These are phyloP conservation scores for Phytophthora megakarya DNA, from an alignment of 352 stramenopile genomes.

Conservation along the genomic window DNA sequence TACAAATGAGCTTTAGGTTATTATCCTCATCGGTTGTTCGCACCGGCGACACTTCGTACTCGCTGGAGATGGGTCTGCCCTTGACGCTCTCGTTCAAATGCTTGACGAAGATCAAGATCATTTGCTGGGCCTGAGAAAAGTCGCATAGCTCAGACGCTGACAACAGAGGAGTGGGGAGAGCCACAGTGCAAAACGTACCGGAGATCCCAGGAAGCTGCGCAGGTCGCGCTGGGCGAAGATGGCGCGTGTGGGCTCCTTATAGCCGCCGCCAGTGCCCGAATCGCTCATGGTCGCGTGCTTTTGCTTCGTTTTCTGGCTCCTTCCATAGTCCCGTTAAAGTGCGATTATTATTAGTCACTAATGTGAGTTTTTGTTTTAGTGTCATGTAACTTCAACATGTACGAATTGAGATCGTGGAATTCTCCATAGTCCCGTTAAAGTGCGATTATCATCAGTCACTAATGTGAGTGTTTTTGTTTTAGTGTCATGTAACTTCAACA, in stretches of 20 bases:
- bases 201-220: constrained; percentile 69
- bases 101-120: constrained; percentile 84
- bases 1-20: constrained; percentile 1
- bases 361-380: constrained; percentile 1
- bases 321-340: constrained; percentile 7
- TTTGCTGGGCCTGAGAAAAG: constrained; percentile 67
- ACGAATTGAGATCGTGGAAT: too few species aligned
- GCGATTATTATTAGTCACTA: neutral
- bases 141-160: constrained; percentile 6
- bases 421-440: constrained; percentile 3
- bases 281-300: constrained; percentile 36
- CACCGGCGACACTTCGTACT: constrained; percentile 71
- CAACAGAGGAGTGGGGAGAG: neutral
- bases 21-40: constrained; percentile 8
- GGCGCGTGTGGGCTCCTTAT: constrained; percentile 64
- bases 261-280: constrained; percentile 31
- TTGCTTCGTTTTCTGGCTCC: constrained; percentile 35
- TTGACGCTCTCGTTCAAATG: constrained; percentile 83
- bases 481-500: constrained; percentile 27
- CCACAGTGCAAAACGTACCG: constrained; percentile 35
- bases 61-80: constrained; percentile 59
- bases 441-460: neutral
- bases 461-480: neutral
- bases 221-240: constrained; percentile 83
- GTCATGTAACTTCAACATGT: constrained; percentile 24